Percentiles rank a stretch among this genome's conserved stretches.
Evolutionary conservation across 257 asterid genomes (phyloP).

Genomic region (Plantago elongata): DNA sequence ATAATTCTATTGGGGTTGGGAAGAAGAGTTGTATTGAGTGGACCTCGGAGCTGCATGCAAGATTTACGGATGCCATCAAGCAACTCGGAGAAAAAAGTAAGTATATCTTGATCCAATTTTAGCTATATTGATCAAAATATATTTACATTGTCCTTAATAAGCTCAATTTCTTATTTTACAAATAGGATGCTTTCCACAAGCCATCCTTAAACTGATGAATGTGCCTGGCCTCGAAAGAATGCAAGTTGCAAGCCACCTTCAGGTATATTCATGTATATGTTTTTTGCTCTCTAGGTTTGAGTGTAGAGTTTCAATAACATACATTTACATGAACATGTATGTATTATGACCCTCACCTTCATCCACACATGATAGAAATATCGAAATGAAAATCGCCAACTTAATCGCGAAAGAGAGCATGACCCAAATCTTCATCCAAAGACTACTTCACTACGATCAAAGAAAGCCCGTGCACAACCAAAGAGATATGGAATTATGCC

Average conservation of each 20-base stretch:
- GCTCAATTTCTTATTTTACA: background rate
- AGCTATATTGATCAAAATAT: background rate
- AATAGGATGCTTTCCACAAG: slow-evolving; percentile 30
- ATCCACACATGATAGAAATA: slow-evolving; percentile 18
- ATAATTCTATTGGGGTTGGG: background rate
- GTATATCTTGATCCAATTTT: background rate
- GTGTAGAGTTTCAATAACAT: background rate
- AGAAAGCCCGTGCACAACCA: background rate
- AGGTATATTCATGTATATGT: slow-evolving; percentile 17
- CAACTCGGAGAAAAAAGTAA: slow-evolving; percentile 33
- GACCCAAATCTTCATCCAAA: background rate
- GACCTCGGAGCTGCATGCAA: slow-evolving; percentile 35
- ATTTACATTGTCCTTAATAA: background rate
- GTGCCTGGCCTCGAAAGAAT: slow-evolving; percentile 36
- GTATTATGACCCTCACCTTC: background rate
- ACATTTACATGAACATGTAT: no score
- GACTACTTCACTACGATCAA: background rate
- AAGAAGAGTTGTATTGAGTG: slow-evolving; percentile 27
- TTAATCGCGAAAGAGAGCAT: background rate
- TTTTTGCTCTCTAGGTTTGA: background rate
- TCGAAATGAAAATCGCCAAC: slow-evolving; percentile 20
- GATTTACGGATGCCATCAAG: slow-evolving; percentile 22
- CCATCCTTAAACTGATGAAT: slow-evolving; percentile 30
- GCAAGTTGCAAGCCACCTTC: slow-evolving; percentile 42
- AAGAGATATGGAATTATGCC: slow-evolving; percentile 8